Percentiles rank a stretch among this genome's conserved stretches.
phyloP scores from a whole-genome alignment of 2,329 filamentous ascomycete genomes.

The Aspergillus uvarum region DNA sequence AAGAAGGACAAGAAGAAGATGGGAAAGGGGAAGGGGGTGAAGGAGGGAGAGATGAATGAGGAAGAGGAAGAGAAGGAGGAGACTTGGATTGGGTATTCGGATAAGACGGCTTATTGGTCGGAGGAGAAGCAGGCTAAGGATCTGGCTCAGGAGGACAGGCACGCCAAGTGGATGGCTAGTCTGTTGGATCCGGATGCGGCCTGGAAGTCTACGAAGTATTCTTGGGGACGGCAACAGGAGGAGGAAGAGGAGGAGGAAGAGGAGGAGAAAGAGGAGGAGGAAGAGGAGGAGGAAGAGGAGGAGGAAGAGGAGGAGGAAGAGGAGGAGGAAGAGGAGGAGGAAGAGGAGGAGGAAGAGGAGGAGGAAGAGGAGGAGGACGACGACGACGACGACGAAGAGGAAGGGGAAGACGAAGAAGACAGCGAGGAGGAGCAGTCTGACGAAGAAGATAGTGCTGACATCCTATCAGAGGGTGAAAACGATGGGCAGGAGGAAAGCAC shows the following conservation, averaged over 20 bases:
- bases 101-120: not conserved
- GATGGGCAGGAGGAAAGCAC: not conserved
- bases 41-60: not conserved
- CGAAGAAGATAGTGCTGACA: not conserved
- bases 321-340: not conserved
- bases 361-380: not conserved
- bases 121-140: not conserved
- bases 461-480: not conserved
- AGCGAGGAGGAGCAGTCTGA: not conserved
- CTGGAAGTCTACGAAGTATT: not conserved
- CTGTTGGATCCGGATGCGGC: not conserved
- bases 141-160: not conserved
- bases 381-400: not conserved
- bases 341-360: not conserved
- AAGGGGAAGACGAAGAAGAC: not conserved
- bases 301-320: not conserved
- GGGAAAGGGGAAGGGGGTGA: constrained; percentile 1
- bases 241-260: not conserved
- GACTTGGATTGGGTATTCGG: not conserved
- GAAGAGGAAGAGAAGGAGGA: not conserved
- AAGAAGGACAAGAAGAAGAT: constrained; percentile 3
- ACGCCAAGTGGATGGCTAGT: constrained; percentile 3
- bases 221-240: not conserved
- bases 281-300: not conserved
- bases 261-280: not conserved